Conservation (phyloP, 2,329 filamentous ascomycete species). For the Juglanconis oblonga region DNA sequence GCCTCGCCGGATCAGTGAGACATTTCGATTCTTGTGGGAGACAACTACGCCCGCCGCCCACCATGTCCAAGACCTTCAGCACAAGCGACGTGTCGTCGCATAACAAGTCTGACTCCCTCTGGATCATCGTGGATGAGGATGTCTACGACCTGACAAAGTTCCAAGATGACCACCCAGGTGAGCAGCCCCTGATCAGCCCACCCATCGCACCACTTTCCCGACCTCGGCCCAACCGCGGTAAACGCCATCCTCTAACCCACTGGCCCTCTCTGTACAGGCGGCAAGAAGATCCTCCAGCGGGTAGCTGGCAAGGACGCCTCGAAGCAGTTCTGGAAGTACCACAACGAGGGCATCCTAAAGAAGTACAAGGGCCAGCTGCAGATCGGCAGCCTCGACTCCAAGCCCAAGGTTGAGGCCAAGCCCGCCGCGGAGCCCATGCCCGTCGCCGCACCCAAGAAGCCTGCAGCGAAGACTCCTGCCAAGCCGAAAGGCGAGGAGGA, state of each 20-base stretch:
- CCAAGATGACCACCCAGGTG: slow-evolving; percentile 80
- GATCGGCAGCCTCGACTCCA: slow-evolving; percentile 84
- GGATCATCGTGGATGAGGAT: slow-evolving; percentile 89
- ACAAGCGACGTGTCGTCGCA: slow-evolving; percentile 84
- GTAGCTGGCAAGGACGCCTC: slow-evolving; percentile 65
- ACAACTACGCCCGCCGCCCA: slow-evolving; percentile 22
- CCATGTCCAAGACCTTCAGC: slow-evolving; percentile 86
- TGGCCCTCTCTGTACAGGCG: slow-evolving; percentile 35
- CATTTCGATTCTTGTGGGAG: neutral
- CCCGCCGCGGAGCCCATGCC: slow-evolving; percentile 53
- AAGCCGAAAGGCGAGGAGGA: slow-evolving; percentile 41
- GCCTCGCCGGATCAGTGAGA: slow-evolving; percentile 1
- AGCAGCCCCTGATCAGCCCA: slow-evolving; percentile 24
- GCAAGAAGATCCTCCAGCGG: slow-evolving; percentile 63
- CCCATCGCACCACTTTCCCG: neutral
- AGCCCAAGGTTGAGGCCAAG: slow-evolving; percentile 58
- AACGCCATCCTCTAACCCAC: too few relatives aligned
- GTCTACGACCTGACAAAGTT: slow-evolving; percentile 94
- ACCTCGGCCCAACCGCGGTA: too few relatives aligned
- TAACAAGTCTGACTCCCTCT: slow-evolving; percentile 82
- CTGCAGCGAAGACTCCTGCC: slow-evolving; percentile 29
- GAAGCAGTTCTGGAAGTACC: slow-evolving; percentile 70
- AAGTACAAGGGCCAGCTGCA: slow-evolving; percentile 77
- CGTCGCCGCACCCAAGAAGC: slow-evolving; percentile 46
- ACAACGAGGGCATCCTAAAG: slow-evolving; percentile 84